These are phyloP conservation scores for Serendipita sp. DNA, from an alignment of 768 basidiomycete species.

Conservation along the genomic window DNA sequence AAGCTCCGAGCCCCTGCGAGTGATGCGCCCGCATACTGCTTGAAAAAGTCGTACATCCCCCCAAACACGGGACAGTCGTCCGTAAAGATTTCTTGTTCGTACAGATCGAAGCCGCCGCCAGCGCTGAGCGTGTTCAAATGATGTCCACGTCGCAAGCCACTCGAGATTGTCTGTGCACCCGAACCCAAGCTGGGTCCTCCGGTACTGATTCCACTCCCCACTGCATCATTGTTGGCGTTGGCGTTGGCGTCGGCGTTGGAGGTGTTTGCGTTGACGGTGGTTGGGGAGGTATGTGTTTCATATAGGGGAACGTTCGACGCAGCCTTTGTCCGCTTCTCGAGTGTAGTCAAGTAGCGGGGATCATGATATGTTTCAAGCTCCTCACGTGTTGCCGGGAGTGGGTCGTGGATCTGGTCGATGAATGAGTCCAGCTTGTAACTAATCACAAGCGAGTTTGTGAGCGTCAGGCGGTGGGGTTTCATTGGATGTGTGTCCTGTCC, in stretches of 20 bases:
- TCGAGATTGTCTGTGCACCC: no score
- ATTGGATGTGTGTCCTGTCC: conserved; percentile 90
- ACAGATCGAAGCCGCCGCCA: no score
- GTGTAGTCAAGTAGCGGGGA: conserved; percentile 14
- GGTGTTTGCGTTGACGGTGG: no score
- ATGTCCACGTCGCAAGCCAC: no score
- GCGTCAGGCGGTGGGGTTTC: conserved; percentile 91
- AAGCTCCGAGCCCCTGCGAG: conserved; percentile 69
- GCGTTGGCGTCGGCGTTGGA: no score
- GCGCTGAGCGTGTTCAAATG: no score
- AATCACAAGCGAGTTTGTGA: conserved; percentile 90
- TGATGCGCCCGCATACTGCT: conserved; percentile 85
- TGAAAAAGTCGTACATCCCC: conserved; percentile 88
- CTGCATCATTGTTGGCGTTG: no score
- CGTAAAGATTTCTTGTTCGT: conserved; percentile 17
- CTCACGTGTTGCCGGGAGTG: conserved; percentile 71
- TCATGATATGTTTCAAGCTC: conserved; percentile 90
- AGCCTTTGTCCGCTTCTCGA: not conserved
- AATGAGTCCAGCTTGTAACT: conserved; percentile 93
- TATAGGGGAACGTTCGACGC: not conserved
- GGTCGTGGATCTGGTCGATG: conserved; percentile 83
- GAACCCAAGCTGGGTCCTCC: no score
- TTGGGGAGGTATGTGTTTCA: no score
- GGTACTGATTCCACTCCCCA: no score
- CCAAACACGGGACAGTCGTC: conserved; percentile 96